A percentile compares a stretch with the other conserved stretches of the same genome.
phyloP scores from a whole-genome alignment of 106 monocot genomes.

The Allium fistulosum region DNA sequence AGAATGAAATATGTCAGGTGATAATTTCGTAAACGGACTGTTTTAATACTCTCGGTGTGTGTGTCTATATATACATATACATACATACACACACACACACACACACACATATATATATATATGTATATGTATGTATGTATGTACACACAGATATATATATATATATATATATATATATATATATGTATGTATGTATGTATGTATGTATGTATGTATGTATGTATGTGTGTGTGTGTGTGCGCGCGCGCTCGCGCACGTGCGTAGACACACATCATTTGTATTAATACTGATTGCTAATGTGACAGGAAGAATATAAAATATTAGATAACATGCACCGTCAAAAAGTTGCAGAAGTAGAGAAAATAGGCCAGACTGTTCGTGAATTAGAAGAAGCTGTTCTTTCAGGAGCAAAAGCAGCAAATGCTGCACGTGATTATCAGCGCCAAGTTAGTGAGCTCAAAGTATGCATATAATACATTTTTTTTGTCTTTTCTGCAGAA shows the following conservation, averaged over 20 bases:
- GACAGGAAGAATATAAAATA: slow-evolving; percentile 86
- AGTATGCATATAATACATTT: slow-evolving; percentile 9
- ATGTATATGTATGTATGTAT: too few relatives aligned
- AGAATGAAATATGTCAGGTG: slow-evolving; percentile 84
- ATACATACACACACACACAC: too few relatives aligned
- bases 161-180: too few relatives aligned
- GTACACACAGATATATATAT: too few relatives aligned
- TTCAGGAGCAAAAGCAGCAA: slow-evolving; percentile 81
- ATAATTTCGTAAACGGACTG: neutral
- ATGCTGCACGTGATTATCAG: slow-evolving; percentile 85
- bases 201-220: too few relatives aligned
- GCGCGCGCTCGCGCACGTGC: too few relatives aligned
- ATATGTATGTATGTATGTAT: too few relatives aligned
- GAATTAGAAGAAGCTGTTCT: slow-evolving; percentile 85
- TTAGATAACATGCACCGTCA: slow-evolving; percentile 81
- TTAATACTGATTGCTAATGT: neutral
- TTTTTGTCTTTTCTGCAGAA: neutral
- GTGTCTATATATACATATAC: too few relatives aligned
- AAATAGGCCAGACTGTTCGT: slow-evolving; percentile 48
- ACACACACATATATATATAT: too few relatives aligned
- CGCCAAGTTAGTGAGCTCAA: slow-evolving; percentile 63
- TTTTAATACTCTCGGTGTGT: too few relatives aligned
- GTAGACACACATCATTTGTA: too few relatives aligned
- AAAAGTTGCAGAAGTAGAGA: slow-evolving; percentile 88
- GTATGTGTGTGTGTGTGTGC: too few relatives aligned